Conservation (phyloP, 2,329 filamentous ascomycete genomes). For the Celoporthe dispersa region DNA sequence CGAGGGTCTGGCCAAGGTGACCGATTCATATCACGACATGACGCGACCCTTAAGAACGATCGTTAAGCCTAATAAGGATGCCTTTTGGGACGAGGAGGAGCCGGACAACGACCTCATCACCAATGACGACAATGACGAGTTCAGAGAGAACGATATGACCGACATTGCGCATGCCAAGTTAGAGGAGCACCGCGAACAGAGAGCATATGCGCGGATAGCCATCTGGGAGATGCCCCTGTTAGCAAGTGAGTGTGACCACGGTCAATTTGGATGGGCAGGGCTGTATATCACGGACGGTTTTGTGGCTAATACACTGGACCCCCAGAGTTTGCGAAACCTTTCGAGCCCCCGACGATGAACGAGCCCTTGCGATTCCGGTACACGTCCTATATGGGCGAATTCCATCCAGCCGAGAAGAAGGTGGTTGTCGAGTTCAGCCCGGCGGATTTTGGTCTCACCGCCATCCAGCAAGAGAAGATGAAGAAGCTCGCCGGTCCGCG, state of each 20-base stretch:
- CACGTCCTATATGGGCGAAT: slow-evolving; percentile 94
- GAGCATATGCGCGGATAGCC: slow-evolving; percentile 84
- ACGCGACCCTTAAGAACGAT: slow-evolving; percentile 33
- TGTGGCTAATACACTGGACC: slow-evolving; percentile 29
- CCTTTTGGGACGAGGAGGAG: slow-evolving; percentile 57
- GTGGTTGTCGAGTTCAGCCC: slow-evolving; percentile 90
- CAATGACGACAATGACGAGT: slow-evolving; percentile 60
- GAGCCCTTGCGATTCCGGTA: slow-evolving; percentile 91
- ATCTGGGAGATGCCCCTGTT: slow-evolving; percentile 97
- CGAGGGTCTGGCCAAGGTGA: slow-evolving; percentile 30
- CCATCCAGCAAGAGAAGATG: slow-evolving; percentile 75
- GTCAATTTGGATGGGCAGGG: background rate
- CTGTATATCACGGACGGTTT: background rate
- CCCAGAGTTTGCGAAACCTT: slow-evolving; percentile 85
- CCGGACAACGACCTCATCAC: slow-evolving; percentile 51
- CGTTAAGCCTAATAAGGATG: slow-evolving; percentile 38
- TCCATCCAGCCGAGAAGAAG: slow-evolving; percentile 89
- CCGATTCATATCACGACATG: slow-evolving; percentile 22
- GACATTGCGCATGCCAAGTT: slow-evolving; percentile 83
- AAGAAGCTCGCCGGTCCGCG: slow-evolving; percentile 84
- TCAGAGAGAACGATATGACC: slow-evolving; percentile 83
- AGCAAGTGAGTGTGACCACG: slow-evolving; percentile 66
- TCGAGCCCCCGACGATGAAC: slow-evolving; percentile 68
- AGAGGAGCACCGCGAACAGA: slow-evolving; percentile 83
- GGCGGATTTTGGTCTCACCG: slow-evolving; percentile 70